Conservation (phyloP, 192 early-diverging fungal species). For the Cetraspora pellucida region DNA sequence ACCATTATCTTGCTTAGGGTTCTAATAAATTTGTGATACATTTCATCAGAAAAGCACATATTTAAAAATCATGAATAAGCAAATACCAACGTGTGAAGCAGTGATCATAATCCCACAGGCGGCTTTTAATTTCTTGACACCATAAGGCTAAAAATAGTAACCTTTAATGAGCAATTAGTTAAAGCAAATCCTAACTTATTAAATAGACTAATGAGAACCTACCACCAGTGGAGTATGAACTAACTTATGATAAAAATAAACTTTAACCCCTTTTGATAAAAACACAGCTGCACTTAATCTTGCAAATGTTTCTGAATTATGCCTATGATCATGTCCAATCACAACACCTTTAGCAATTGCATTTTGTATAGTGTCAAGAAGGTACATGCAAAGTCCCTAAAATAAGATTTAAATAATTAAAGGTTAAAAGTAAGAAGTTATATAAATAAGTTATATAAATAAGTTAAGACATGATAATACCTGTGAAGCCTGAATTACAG, state of each 20-base stretch:
- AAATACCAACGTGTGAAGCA: constrained; percentile 71
- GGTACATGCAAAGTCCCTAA: constrained; percentile 73
- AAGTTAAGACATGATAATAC: constrained; percentile 34
- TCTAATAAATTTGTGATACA: constrained; percentile 44
- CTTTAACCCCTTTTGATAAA: constrained; percentile 73
- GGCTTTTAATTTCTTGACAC: constrained; percentile 70
- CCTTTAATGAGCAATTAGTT: not conserved
- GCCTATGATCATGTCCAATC: constrained; percentile 93
- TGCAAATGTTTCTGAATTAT: constrained; percentile 83
- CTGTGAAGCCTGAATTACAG: constrained; percentile 92
- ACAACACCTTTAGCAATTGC: constrained; percentile 78
- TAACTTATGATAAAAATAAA: constrained; percentile 71
- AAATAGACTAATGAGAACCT: not conserved
- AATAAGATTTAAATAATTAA: not conserved
- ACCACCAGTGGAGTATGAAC: constrained; percentile 86
- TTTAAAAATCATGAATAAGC: not conserved
- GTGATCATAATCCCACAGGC: constrained; percentile 95
- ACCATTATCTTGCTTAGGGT: constrained; percentile 93
- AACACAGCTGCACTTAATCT: constrained; percentile 83
- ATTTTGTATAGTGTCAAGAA: constrained; percentile 57
- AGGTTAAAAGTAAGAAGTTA: not conserved
- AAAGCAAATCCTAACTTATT: not conserved
- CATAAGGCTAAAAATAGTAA: constrained; percentile 64
- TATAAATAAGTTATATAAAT: too few species aligned
- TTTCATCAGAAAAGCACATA: not conserved